Base-by-base conservation (phyloP, 2,329 filamentous ascomycete genomes). In the Cladosporium sp. region DNA sequence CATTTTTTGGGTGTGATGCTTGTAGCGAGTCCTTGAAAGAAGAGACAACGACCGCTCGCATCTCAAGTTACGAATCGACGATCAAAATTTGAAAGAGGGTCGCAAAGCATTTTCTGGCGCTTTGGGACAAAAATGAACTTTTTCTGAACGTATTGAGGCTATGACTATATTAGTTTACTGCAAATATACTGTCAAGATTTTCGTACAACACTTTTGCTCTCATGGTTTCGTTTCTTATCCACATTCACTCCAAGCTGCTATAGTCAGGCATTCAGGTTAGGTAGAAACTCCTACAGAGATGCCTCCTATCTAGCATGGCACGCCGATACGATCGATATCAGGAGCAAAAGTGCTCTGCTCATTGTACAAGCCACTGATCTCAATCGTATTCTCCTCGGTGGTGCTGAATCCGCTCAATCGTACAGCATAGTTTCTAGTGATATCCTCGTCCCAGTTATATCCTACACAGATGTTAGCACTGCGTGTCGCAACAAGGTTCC, bases 381-480 rank as follows among this genome's bases (percentile, higher is more conserved):
- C 62, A 13, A 70, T 62, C 2, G 65, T 66, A 35, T 69, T 70
- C 4, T 59, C 54, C 5, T 56, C 63, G 4, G 17, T 54, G 7
- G 58, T 62, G 9, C 60, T 64, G 57, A 70, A 70, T 0, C 66
- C 68, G 13, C 56, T 59, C 54, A 70, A 34, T 25, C 62, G 60
- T 6, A 68, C 68, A 35, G 65, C 56, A 49, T 62, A 64, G 12
- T 58, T 59, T 53, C 61, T 64, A 3, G 57, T 44, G 3, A 70
- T 58, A 48, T 70, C 65, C 56, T 71, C 67, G 7, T 68, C 68
- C 74, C 74, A 76, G 34, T 75, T 64, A 3, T 72, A 74, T 1
- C 74, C 74, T 54, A 24, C 24, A 12, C 22, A 9, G 13, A n/a
- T 3, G 19, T 50, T 32, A 50, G 47, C 13, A 28, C 7, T 25